Base-by-base conservation (phyloP, 73 alveolate species). In the Paramecium primaurelia region DNA sequence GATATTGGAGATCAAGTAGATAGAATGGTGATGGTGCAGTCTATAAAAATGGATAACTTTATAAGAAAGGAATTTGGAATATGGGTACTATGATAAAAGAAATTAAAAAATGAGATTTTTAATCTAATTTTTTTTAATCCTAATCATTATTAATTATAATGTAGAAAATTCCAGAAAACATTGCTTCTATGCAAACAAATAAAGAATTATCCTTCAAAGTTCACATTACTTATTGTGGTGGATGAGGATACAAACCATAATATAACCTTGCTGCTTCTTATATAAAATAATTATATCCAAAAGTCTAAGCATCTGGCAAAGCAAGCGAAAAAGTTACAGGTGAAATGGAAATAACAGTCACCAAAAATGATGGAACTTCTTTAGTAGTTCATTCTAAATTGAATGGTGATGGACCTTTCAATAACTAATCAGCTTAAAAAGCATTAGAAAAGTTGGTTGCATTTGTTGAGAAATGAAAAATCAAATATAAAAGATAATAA, bases 221-320 rank as follows among this genome's bases (percentile, higher is more conserved):
- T 25, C 77, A 80, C 30, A 49, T 80, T 8, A 42, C 44, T 10
- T 80, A 80, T 49, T 80, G 91, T 26, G 91, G 91, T 14, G 91
- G 91, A 40, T 80, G 91, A 80, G 91, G 91, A 45, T 80, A 80
- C 49, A 44, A 47, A 22, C 73, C 91, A 26, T 49, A 80, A 80
- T 80, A 32, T 12, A 80, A 80, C 26, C 45, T 80, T 4, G 91
- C 91, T 45, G 71, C 71, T 9, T 49, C 44, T 2, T 40, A 28
- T 28, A 80, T 80, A 5, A 80, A 42, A 80, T 32, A 30, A 34
- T 26, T 80, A 40, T 80, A 80, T 80, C 91, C 91, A n/a, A 80
- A 80, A 26, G 91, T 64, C 14, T 16, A 80, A 47, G 91, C 58
- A 7, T 32, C 71, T 45, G 91, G 91, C 0, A 26, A 80, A 25